A percentile compares a stretch with the other conserved stretches of the same genome.
Evolutionary conservation across 2,329 filamentous ascomycete species (phyloP).

Genomic region (Xylariaceae sp.): DNA sequence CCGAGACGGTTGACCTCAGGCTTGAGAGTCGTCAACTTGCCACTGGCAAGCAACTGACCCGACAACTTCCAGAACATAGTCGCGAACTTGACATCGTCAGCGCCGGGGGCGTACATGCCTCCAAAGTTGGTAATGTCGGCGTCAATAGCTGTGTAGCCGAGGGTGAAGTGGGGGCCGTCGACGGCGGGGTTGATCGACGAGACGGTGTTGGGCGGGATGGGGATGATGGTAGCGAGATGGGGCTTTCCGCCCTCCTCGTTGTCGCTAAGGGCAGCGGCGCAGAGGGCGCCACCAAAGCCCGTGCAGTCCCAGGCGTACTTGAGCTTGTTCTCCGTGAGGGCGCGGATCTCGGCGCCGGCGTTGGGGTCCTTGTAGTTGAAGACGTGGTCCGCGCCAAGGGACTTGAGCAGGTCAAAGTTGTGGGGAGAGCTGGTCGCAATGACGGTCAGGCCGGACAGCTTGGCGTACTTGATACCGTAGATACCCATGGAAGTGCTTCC

Average conservation of each 20-base stretch:
- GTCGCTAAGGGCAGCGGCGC: slow-evolving; percentile 16
- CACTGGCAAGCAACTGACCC: slow-evolving; percentile 32
- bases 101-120: slow-evolving; percentile 27
- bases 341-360: slow-evolving; percentile 23
- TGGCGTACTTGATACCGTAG: slow-evolving; percentile 43
- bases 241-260: slow-evolving; percentile 11
- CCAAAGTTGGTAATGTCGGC: slow-evolving; percentile 33
- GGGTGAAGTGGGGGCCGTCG: slow-evolving; percentile 27
- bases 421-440: slow-evolving; percentile 37
- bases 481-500: slow-evolving; percentile 52
- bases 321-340: slow-evolving; percentile 20
- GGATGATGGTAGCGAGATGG: slow-evolving; percentile 11
- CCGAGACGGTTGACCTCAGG: slow-evolving; percentile 30
- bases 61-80: slow-evolving; percentile 35
- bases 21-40: slow-evolving; percentile 35
- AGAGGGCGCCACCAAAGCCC: slow-evolving; percentile 19
- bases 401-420: slow-evolving; percentile 35
- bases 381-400: slow-evolving; percentile 30
- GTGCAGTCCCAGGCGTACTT: slow-evolving; percentile 36
- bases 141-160: slow-evolving; percentile 40
- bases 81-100: slow-evolving; percentile 22
- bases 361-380: slow-evolving; percentile 31
- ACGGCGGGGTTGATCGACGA: slow-evolving; percentile 33
- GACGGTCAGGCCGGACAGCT: slow-evolving; percentile 37
- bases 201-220: slow-evolving; percentile 11